A percentile compares a stretch with the other conserved stretches of the same genome.
These are phyloP conservation scores for Nymphaea colorata DNA, from an alignment of 164 flowering plant species.

Conservation along the genomic window DNA sequence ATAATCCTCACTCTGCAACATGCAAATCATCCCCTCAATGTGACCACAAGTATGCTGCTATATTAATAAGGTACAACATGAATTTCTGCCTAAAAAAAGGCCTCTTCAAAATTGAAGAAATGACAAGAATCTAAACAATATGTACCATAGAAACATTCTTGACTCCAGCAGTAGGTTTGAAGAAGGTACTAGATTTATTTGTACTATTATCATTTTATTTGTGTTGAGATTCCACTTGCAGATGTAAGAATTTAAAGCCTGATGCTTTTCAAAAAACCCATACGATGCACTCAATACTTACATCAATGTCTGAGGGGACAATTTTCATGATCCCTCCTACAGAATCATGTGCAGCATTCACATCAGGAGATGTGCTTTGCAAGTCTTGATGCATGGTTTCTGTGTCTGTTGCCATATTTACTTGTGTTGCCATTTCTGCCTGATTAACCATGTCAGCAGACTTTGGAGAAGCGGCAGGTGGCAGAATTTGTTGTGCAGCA, in stretches of 20 bases:
- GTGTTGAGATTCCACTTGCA: not conserved
- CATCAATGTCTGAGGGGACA: slow-evolving; percentile 66
- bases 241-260: not conserved
- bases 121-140: too few relatives aligned
- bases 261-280: not conserved
- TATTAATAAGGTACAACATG: not conserved
- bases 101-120: not conserved
- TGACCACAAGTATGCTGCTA: not conserved
- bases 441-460: slow-evolving; percentile 22
- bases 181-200: too few relatives aligned
- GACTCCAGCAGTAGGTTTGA: too few relatives aligned
- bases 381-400: slow-evolving; percentile 16
- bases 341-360: slow-evolving; percentile 28
- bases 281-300: slow-evolving; percentile 22
- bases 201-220: not conserved
- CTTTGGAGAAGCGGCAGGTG: slow-evolving; percentile 27
- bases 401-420: slow-evolving; percentile 6
- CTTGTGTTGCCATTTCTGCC: slow-evolving; percentile 2
- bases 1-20: slow-evolving; percentile 62
- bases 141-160: too few relatives aligned
- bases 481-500: slow-evolving; percentile 24
- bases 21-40: not conserved
- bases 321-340: slow-evolving; percentile 63
- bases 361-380: slow-evolving; percentile 18
- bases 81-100: not conserved